Evolutionary conservation across 768 basidiomycete species (phyloP).

Genomic region (Boletus rubropictus): DNA sequence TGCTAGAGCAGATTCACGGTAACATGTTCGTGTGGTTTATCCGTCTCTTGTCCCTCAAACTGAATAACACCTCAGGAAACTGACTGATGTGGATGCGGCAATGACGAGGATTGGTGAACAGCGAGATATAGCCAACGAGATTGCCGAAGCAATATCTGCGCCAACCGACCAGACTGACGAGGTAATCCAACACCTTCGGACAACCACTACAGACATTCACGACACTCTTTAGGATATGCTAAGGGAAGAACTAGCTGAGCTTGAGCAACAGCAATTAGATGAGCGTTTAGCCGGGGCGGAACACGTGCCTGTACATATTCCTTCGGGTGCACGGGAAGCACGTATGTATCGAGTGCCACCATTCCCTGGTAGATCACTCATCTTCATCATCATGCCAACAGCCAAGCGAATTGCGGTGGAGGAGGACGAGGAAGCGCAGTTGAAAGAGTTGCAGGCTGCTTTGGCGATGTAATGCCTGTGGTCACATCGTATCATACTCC

Average conservation of each 20-base stretch:
- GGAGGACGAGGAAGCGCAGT: conserved; percentile 88
- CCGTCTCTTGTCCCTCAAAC: background rate
- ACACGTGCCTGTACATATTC: conserved; percentile 81
- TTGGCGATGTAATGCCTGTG: conserved; percentile 62
- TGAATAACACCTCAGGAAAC: conserved; percentile 46
- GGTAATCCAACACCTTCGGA: conserved; percentile 37
- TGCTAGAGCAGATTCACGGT: conserved; percentile 83
- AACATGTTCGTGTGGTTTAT: conserved; percentile 60
- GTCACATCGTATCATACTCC: conserved; percentile 9
- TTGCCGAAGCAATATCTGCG: conserved; percentile 80
- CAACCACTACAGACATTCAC: background rate
- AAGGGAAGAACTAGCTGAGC: conserved; percentile 70
- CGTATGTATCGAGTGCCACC: conserved; percentile 35
- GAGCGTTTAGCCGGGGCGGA: conserved; percentile 82
- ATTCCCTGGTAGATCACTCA: conserved; percentile 4
- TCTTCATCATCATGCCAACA: background rate
- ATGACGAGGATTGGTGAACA: conserved; percentile 89
- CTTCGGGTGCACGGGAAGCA: conserved; percentile 50
- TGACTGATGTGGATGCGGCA: conserved; percentile 84
- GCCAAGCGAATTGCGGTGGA: conserved; percentile 48
- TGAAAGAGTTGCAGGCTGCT: conserved; percentile 82
- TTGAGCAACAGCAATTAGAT: conserved; percentile 87
- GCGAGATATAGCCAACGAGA: conserved; percentile 87
- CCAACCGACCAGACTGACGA: conserved; percentile 69
- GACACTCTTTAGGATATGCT: conserved; percentile 65